phyloP scores from a whole-genome alignment of 768 basidiomycete genomes.

The Boletus barrowsii region DNA sequence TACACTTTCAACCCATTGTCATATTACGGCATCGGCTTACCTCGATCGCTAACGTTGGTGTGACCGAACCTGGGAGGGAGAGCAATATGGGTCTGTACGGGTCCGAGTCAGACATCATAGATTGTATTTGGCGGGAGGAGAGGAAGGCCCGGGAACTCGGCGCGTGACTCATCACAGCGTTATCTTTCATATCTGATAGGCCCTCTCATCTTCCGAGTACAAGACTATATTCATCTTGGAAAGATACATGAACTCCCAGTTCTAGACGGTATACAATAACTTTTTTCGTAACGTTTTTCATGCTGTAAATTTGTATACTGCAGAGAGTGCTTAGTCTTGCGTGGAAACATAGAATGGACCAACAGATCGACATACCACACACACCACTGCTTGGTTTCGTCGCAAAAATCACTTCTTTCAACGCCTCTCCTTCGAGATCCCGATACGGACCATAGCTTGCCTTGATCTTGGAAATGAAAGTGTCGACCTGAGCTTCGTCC shows the following conservation, averaged over 20 bases:
- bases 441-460: conserved; percentile 64
- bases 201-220: too few relatives aligned
- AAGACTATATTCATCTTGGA: too few relatives aligned
- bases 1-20: background rate
- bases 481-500: conserved; percentile 54
- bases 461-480: conserved; percentile 62
- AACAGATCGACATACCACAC: conserved; percentile 54
- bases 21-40: conserved; percentile 31
- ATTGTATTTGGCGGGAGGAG: too few relatives aligned
- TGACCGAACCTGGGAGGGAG: conserved; percentile 46
- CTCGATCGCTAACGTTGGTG: conserved; percentile 63
- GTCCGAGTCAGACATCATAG: conserved; percentile 31
- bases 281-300: conserved; percentile 1
- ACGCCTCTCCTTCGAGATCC: conserved; percentile 51
- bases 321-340: background rate
- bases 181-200: too few relatives aligned
- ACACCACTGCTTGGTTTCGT: conserved; percentile 83
- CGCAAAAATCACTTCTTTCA: conserved; percentile 73
- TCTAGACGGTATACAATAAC: too few relatives aligned
- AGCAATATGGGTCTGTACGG: conserved; percentile 52
- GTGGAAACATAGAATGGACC: background rate
- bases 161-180: too few relatives aligned
- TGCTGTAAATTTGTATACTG: conserved; percentile 31
- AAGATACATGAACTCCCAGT: too few relatives aligned
- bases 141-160: too few relatives aligned